phyloP scores from a whole-genome alignment of 2,329 filamentous ascomycete genomes.

The Arthroderma sp. region DNA sequence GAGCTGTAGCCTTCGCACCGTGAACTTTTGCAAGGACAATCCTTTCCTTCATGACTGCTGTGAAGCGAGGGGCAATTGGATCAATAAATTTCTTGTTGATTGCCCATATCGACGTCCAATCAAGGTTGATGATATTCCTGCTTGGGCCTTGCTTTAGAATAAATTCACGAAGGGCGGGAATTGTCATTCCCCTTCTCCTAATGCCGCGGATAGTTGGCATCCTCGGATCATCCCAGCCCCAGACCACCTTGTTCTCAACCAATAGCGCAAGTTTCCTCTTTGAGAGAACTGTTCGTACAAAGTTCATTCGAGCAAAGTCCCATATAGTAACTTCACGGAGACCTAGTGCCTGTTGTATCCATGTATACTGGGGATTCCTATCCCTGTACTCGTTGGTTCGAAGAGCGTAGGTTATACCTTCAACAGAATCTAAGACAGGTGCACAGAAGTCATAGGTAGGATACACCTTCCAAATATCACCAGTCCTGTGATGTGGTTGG shows the following conservation, averaged over 20 bases:
- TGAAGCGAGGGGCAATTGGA: conserved; percentile 61
- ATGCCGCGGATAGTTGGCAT: conserved; percentile 30
- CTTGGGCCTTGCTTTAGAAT: conserved; percentile 41
- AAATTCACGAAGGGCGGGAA: conserved; percentile 31
- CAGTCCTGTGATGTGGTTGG: conserved; percentile 44
- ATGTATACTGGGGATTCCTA: conserved; percentile 25
- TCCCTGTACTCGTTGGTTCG: conserved; percentile 42
- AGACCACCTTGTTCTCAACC: conserved; percentile 25
- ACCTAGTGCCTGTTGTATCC: conserved; percentile 26
- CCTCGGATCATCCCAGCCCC: conserved; percentile 30
- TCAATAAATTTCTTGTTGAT: conserved; percentile 74
- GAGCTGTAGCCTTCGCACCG: conserved; percentile 51
- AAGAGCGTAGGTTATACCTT: conserved; percentile 48
- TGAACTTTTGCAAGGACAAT: conserved; percentile 58
- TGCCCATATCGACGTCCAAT: conserved; percentile 40
- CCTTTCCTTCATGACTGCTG: conserved; percentile 58
- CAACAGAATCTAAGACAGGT: conserved; percentile 44
- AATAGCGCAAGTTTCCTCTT: conserved; percentile 28
- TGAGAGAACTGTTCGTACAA: conserved; percentile 28
- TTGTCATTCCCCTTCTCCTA: conserved; percentile 27
- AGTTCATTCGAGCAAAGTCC: conserved; percentile 31
- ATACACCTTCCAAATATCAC: conserved; percentile 46
- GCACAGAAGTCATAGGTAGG: conserved; percentile 50
- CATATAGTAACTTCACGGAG: conserved; percentile 25
- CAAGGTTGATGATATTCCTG: conserved; percentile 39